Percentiles rank a stretch among this genome's conserved stretches.
Conservation (phyloP, 768 basidiomycete genomes). For the Boletus pseudo-olivaceus region DNA sequence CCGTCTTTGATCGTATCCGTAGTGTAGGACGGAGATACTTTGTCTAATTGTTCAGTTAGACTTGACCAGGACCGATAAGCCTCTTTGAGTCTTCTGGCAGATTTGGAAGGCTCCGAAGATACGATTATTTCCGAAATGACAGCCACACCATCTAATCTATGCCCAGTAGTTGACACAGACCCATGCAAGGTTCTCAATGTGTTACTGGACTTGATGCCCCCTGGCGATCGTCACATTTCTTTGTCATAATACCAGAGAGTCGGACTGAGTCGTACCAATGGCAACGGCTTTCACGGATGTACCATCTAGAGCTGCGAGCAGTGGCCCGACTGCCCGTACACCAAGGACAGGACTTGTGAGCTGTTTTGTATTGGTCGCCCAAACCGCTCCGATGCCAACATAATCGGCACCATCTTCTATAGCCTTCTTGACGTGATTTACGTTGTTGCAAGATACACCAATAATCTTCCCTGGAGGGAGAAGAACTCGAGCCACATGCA, state of each 20-base stretch:
- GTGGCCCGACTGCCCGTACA: conserved; percentile 62
- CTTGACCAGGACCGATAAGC: conserved; percentile 35
- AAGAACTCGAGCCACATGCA: conserved; percentile 58
- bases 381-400: conserved; percentile 84
- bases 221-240: conserved; percentile 37
- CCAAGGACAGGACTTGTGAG: conserved; percentile 64
- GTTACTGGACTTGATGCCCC: conserved; percentile 83
- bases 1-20: conserved; percentile 37
- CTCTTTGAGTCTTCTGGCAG: conserved; percentile 44
- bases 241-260: background rate
- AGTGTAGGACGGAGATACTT: conserved; percentile 18
- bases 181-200: conserved; percentile 74
- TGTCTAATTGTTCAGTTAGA: background rate
- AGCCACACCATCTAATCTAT: conserved; percentile 75
- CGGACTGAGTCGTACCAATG: conserved; percentile 58
- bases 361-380: conserved; percentile 76
- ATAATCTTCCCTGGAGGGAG: conserved; percentile 70
- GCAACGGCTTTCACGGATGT: conserved; percentile 70
- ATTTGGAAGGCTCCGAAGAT: conserved; percentile 50
- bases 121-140: conserved; percentile 85
- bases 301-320: conserved; percentile 64
- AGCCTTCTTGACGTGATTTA: conserved; percentile 61
- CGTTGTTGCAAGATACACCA: conserved; percentile 74
- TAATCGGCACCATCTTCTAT: conserved; percentile 72
- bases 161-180: conserved; percentile 53